These are phyloP conservation scores for Naganishia sp. DNA, from an alignment of 1,284 basidiomycete genomes.

Conservation along the genomic window DNA sequence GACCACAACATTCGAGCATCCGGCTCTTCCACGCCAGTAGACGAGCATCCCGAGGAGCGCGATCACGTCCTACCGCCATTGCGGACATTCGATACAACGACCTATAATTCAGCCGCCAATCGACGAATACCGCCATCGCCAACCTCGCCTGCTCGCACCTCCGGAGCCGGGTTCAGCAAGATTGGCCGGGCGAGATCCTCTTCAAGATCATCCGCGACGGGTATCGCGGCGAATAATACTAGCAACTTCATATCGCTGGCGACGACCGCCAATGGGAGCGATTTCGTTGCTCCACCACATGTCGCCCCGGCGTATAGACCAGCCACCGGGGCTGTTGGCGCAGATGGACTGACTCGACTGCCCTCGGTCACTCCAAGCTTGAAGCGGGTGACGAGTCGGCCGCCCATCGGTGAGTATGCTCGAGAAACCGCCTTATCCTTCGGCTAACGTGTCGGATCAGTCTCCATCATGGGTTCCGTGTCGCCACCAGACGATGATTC, in stretches of 20 bases:
- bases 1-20: background rate
- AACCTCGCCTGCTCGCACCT: background rate
- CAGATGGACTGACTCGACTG: conserved; percentile 11
- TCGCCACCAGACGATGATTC: conserved; percentile 42
- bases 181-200: conserved; percentile 13
- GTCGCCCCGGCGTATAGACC: conserved; percentile 10
- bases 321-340: background rate
- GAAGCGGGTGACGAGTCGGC: conserved; percentile 17
- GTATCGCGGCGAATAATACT: conserved; percentile 18
- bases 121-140: conserved; percentile 9
- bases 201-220: conserved; percentile 14
- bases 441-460: background rate
- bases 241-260: conserved; percentile 12
- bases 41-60: conserved; percentile 19
- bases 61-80: conserved; percentile 20
- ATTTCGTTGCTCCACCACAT: background rate
- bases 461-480: conserved; percentile 25
- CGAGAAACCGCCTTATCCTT: background rate
- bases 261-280: conserved; percentile 15
- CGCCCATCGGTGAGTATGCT: conserved; percentile 12
- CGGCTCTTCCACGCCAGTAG: conserved; percentile 11
- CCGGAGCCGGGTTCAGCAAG: conserved; percentile 16
- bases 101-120: background rate
- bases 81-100: conserved; percentile 13
- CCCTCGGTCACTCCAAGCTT: conserved; percentile 9